Percentiles rank a stretch among this genome's conserved stretches.
These are phyloP conservation scores for Epichloe brachyelytri DNA, from an alignment of 2,329 filamentous ascomycete genomes.

Conservation along the genomic window DNA sequence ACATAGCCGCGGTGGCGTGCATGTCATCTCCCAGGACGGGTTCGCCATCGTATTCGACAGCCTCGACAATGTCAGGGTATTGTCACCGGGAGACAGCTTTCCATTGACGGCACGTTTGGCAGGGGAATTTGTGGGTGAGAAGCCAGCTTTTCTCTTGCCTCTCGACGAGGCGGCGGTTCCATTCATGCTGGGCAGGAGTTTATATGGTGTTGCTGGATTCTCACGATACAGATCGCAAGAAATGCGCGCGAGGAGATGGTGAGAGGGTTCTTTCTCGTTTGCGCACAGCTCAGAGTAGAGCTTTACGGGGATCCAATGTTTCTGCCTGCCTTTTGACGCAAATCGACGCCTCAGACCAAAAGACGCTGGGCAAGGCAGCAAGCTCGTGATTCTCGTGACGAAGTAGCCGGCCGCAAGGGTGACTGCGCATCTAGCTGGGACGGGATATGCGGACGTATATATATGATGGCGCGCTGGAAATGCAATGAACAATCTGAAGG, in stretches of 20 bases:
- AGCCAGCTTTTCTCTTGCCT: constrained; percentile 40
- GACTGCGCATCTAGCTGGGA: constrained; percentile 15
- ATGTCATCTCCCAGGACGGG: constrained; percentile 29
- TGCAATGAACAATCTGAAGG: constrained; percentile 2
- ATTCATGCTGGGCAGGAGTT: constrained; percentile 26
- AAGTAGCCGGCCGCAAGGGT: constrained; percentile 10
- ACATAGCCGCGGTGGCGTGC: constrained; percentile 20
- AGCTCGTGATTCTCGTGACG: constrained; percentile 7
- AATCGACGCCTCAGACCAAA: neutral
- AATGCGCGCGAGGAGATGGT: constrained; percentile 1
- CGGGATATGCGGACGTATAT: neutral
- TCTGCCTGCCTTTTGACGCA: neutral
- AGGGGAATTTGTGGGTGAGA: constrained; percentile 24
- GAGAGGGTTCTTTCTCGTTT: neutral
- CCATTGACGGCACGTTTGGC: constrained; percentile 30
- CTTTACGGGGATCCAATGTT: neutral
- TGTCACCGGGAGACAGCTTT: constrained; percentile 35
- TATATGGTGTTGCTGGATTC: neutral
- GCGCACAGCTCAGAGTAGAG: neutral
- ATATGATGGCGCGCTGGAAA: neutral
- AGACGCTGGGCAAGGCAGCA: constrained; percentile 1
- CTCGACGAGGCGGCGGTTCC: constrained; percentile 26
- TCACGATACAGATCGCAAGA: constrained; percentile 4
- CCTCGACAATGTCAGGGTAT: constrained; percentile 30
- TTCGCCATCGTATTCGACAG: constrained; percentile 25